These are phyloP conservation scores for Knoxdaviesia capensis DNA, from an alignment of 2,329 filamentous ascomycete species.

Conservation along the genomic window DNA sequence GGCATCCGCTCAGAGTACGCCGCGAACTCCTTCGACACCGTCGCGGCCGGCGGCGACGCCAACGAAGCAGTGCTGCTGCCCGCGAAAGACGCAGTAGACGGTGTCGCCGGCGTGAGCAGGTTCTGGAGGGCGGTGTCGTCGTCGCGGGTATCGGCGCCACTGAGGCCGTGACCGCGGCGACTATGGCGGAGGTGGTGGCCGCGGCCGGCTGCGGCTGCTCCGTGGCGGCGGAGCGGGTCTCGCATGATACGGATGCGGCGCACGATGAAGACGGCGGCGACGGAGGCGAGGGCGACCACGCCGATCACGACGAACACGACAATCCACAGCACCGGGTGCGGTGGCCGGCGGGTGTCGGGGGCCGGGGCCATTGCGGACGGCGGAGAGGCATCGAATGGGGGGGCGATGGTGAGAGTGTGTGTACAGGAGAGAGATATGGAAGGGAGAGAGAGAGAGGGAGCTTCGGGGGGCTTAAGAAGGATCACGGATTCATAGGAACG, in stretches of 20 bases:
- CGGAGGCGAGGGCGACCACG: slow-evolving; percentile 1
- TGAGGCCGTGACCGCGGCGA: no score
- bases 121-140: no score
- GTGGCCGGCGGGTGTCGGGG: neutral
- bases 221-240: no score
- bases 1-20: no score
- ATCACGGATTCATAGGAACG: neutral
- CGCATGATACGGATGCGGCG: neutral
- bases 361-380: neutral
- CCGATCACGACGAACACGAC: slow-evolving; percentile 2
- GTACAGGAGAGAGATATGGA: neutral
- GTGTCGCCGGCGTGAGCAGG: no score
- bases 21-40: no score
- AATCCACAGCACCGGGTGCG: slow-evolving; percentile 2
- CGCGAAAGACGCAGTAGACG: no score
- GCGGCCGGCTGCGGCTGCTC: no score
- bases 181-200: no score
- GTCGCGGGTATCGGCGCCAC: no score
- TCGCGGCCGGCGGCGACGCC: no score
- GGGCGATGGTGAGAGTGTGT: neutral
- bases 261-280: slow-evolving; percentile 1
- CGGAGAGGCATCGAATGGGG: neutral
- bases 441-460: neutral
- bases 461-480: neutral
- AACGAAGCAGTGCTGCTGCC: no score